Evolutionary conservation across 441 rosid species (phyloP).

Genomic region (Francoa sonchifolia): DNA sequence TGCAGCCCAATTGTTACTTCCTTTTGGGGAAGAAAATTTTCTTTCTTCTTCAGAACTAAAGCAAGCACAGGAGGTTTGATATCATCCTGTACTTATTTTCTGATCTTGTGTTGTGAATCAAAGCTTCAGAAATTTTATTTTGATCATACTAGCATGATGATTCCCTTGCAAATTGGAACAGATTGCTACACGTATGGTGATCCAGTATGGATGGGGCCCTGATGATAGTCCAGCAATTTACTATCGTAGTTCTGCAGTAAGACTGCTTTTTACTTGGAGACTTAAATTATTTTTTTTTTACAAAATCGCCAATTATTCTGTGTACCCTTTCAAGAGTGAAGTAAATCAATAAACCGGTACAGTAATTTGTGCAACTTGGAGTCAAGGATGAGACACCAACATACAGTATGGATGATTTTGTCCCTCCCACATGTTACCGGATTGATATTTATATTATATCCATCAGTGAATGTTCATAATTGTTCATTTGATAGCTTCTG

Average conservation of each 20-base stretch:
- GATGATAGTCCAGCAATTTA: constrained; percentile 89
- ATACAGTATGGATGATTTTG: too few relatives aligned
- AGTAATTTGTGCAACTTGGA: neutral
- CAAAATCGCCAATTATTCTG: neutral
- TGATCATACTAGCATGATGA: constrained; percentile 7
- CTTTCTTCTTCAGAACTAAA: constrained; percentile 68
- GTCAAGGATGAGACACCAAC: neutral
- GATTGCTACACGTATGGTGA: constrained; percentile 94
- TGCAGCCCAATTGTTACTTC: constrained; percentile 79
- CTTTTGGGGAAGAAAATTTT: constrained; percentile 73
- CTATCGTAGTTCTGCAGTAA: constrained; percentile 71
- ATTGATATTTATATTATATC: too few relatives aligned
- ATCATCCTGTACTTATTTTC: constrained; percentile 7
- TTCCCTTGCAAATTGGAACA: constrained; percentile 25
- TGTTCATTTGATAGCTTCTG: neutral
- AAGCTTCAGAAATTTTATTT: neutral
- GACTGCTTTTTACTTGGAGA: constrained; percentile 10
- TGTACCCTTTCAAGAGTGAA: too few relatives aligned
- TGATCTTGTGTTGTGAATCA: constrained; percentile 3
- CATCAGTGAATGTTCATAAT: neutral
- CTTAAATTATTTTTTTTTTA: constrained; percentile 3
- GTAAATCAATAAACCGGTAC: too few relatives aligned
- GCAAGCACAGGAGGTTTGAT: constrained; percentile 80
- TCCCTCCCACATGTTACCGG: too few relatives aligned
- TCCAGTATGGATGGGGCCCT: constrained; percentile 98